Base-by-base conservation (phyloP, 352 stramenopile species). In the Globisporangium yorkense region DNA sequence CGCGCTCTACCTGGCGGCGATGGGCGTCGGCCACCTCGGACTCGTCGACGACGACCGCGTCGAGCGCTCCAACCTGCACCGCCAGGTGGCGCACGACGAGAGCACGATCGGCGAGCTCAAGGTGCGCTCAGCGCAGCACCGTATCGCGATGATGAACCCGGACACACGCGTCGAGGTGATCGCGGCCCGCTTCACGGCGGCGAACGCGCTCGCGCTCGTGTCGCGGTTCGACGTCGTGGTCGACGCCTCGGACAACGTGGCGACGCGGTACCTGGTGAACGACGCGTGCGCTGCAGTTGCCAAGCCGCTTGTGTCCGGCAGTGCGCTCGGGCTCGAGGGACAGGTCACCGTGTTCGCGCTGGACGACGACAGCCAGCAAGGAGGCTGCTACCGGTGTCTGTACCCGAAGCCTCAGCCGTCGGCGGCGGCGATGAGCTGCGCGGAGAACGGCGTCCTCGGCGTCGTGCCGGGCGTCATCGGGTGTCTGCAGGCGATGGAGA, bases 261-360 rank as follows among this genome's bases (percentile, higher is more conserved):
- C 65, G 47, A 99, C 96, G 27, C 83, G 97, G 20, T 99, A 99
- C 68, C 72, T 99, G 33, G 67, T 97, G 15, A 99, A 98, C 54
- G 95, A 99, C 68, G 91, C 84, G 1, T 99, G 96, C 61, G 87
- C 96, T 21, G 44, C 89, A 12, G 58, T 59, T 3, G 66, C 62
- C 3, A 97, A 89, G 64, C 83, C 92, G 39, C 74, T 98, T 29
- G 87, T 99, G 18, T 98, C 91, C 0, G 97, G 94, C 20, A 98
- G 91, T 67, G 97, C 97, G 4, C 81, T 99, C 40, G 97, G 96
- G 0, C 70, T 96, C 8, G 96, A 99, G 65, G 97, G 97, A 15
- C 96, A 99, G 65, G 78, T 99, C 27, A 96, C 95, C 0, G 94
- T 99, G 10, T 98, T 98, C 66, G 87, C 96, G 39, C 97, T 94